phyloP scores from a whole-genome alignment of 2,329 filamentous ascomycete genomes.

The Aschersonia sp. region DNA sequence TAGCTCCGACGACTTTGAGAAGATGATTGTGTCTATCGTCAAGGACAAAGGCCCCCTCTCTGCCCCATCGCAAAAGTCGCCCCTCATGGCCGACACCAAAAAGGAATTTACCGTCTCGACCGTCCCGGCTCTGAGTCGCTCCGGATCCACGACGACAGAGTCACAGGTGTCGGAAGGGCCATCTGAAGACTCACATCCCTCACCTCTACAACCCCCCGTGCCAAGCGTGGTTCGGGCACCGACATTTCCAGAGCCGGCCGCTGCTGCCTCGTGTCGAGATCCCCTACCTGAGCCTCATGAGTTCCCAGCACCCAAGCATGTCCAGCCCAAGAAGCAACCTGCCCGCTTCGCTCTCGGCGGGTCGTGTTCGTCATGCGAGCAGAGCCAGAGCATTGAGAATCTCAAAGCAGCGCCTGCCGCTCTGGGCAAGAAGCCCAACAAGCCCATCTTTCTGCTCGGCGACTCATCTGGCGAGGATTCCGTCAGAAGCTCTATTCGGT shows the following conservation, averaged over 20 bases:
- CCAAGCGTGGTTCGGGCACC: conserved; percentile 56
- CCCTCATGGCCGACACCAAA: conserved; percentile 23
- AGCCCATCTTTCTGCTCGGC: conserved; percentile 36
- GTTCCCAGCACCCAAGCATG: conserved; percentile 46
- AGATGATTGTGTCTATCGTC: conserved; percentile 88
- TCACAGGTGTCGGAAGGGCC: conserved; percentile 33
- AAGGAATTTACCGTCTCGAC: conserved; percentile 20
- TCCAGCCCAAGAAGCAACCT: conserved; percentile 47
- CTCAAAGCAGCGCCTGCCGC: conserved; percentile 17
- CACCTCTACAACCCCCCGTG: conserved; percentile 14
- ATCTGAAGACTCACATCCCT: conserved; percentile 15
- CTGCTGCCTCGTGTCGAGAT: conserved; percentile 30
- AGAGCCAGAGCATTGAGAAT: conserved; percentile 32
- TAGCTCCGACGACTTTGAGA: conserved; percentile 81
- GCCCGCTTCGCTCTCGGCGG: conserved; percentile 59
- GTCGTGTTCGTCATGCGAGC: conserved; percentile 61
- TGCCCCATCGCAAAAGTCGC: conserved; percentile 15
- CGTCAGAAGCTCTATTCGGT: conserved; percentile 39
- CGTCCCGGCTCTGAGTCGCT: conserved; percentile 21
- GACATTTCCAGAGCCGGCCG: conserved; percentile 33
- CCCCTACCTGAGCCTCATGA: conserved; percentile 46
- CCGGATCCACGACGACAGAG: conserved; percentile 30
- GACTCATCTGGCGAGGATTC: conserved; percentile 63
- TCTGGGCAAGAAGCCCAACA: conserved; percentile 11
- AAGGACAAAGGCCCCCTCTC: conserved; percentile 59